Evolutionary conservation across 2,329 filamentous ascomycete species (phyloP).

Genomic region (Arthrobotrys sphaeroides): DNA sequence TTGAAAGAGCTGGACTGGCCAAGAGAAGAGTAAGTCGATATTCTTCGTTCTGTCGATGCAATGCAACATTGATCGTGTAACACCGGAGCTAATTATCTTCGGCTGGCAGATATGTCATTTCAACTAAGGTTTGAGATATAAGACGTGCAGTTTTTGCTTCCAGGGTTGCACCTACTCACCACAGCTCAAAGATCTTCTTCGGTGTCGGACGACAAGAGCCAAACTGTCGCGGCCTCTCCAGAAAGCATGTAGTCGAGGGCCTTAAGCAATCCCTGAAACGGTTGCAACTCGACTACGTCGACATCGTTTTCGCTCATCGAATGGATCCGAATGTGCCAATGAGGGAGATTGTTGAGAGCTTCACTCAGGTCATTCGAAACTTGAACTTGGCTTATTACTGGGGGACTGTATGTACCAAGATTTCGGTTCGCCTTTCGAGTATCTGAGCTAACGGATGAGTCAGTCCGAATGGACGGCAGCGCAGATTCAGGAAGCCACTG

Average conservation of each 20-base stretch:
- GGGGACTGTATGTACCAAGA: constrained; percentile 64
- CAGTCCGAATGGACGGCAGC: constrained; percentile 68
- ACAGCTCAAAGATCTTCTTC: constrained; percentile 64
- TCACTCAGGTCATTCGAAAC: constrained; percentile 65
- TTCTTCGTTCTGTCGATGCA: background rate
- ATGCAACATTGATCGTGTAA: background rate
- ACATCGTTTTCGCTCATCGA: constrained; percentile 72
- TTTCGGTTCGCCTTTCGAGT: background rate
- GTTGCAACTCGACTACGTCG: constrained; percentile 73
- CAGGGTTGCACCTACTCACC: constrained; percentile 48
- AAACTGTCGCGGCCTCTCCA: constrained; percentile 66
- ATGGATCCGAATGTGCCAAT: constrained; percentile 69
- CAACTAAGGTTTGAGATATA: constrained; percentile 67
- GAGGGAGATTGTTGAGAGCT: constrained; percentile 70
- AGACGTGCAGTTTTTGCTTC: background rate
- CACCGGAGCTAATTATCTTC: background rate
- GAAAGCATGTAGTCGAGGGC: constrained; percentile 68
- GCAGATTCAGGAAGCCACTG: constrained; percentile 70
- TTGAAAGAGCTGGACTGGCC: constrained; percentile 71
- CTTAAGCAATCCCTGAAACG: constrained; percentile 69
- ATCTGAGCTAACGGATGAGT: background rate
- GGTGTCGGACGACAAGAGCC: constrained; percentile 70
- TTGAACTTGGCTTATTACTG: constrained; percentile 72
- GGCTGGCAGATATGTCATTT: constrained; percentile 67
- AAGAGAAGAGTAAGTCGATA: constrained; percentile 67